Base-by-base conservation (phyloP, 306 rosid species). In the Quercus dentata region DNA sequence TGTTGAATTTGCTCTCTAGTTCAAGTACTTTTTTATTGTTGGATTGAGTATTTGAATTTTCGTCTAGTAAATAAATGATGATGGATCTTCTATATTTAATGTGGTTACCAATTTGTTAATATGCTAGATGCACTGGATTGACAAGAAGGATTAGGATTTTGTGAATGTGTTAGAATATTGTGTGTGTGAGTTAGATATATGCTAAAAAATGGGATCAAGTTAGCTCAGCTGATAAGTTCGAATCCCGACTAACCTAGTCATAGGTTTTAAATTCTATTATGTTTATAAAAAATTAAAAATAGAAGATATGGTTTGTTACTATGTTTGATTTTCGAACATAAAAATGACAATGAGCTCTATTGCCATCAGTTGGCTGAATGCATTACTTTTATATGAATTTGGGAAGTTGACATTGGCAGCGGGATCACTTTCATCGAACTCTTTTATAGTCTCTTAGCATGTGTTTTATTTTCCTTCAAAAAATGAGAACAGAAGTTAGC, bases 61-160 rank as follows among this genome's bases (percentile, higher is more conserved):
- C 46, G n/a, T 33, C 46, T 38, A 4, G 72, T 28, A 30, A 83
- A 83, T 83, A 74, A 78, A 74, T 74, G 67, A 13, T 10, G 21
- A 8, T 10, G 21, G 75, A 19, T 55, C 71, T 19, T 67, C 52
- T 67, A 41, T 3, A 4, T 9, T 68, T 46, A 10, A 1, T 46
- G n/a, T 5, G 46, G 46, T 41, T 41, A 7, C 3, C 3, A 41
- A 41, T 41, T 41, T 41, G 46, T 41, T 41, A 41, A 41, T 41
- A 41, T 41, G 46, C 46, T 41, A 41, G 46, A 41, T 2, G 11
- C 46, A 6, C 23, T 58, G 23, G 3, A 4, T 9, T 58, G 30
- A 58, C 21, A 20, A 58, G 21, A n/a, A 20, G 25, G 21, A 10
- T 5, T 58, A 59, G 65, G 31, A 21, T 59, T 21, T 59, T 21